Percentiles rank a stretch among this genome's conserved stretches.
Evolutionary conservation across 2,329 filamentous ascomycete species (phyloP).

Genomic region (Neocatenulostroma microsporum): DNA sequence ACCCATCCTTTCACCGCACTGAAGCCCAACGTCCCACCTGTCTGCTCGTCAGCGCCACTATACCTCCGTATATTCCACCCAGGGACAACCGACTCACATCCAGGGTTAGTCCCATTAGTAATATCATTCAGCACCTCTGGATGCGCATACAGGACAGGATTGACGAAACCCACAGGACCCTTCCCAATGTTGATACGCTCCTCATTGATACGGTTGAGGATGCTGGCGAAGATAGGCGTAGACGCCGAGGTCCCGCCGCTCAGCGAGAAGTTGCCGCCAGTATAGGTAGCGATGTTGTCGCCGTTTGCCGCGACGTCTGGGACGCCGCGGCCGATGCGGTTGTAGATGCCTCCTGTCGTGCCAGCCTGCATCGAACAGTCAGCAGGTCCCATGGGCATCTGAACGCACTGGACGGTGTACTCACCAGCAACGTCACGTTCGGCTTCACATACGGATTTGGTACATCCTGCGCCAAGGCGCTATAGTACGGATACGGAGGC

Average conservation of each 20-base stretch:
- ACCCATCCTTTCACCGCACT: constrained; percentile 3
- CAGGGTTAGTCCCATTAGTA: constrained; percentile 18
- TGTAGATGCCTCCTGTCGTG: constrained; percentile 18
- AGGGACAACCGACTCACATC: background rate
- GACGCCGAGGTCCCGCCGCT: constrained; percentile 17
- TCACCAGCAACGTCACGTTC: too few relatives aligned
- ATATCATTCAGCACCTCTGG: constrained; percentile 19
- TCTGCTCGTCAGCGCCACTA: too few relatives aligned
- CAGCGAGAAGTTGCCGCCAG: constrained; percentile 30
- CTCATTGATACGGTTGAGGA: constrained; percentile 21
- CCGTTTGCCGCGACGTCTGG: constrained; percentile 26
- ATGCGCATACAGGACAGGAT: constrained; percentile 13
- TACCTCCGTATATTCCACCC: too few relatives aligned
- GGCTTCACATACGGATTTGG: too few relatives aligned
- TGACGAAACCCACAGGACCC: constrained; percentile 18
- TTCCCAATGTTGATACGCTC: constrained; percentile 15
- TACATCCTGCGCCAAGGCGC: constrained; percentile 6
- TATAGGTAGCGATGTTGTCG: constrained; percentile 35
- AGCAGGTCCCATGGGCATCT: background rate
- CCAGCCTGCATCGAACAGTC: constrained; percentile 36
- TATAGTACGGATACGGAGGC: constrained; percentile 22
- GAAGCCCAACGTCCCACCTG: too few relatives aligned
- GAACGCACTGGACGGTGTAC: too few relatives aligned
- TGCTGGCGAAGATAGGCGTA: constrained; percentile 17
- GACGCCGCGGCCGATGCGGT: constrained; percentile 22